Base-by-base conservation (phyloP, 2,329 filamentous ascomycete species). In the Trichoderma polysporum region DNA sequence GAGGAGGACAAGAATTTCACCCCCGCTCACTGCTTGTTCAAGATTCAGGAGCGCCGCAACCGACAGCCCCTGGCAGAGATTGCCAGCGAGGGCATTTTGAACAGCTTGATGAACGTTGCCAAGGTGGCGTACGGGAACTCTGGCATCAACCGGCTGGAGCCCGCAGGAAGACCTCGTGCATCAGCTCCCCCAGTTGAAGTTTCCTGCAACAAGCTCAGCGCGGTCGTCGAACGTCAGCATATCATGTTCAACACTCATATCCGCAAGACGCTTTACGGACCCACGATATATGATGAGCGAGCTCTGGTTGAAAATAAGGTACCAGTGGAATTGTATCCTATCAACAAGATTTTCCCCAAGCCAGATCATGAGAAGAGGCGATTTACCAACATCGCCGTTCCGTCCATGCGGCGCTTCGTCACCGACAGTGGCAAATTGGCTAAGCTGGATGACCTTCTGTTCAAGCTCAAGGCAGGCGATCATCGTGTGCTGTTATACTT, bases 401-500 rank as follows among this genome's bases (percentile, higher is more conserved):
- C 95, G 0, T 97, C 94, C 12, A 99, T 99, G 95, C 91, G 89
- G 58, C 93, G 94, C 72, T 99, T 99, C 75, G 95, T 99, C 68
- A 98, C 94, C 1, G 95, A 98, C 79, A 97, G 93, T 62, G 95
- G 95, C 75, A 99, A 99, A 82, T 87, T 99, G 68, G 94, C 93
- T 54, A 93, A 93, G 76, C 84, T 99, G 59, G 95, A 99, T 76
- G 85, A 92, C 71, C 84, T 99, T 19, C 85, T 99, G 15, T 91
- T 91, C 76, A 87, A 93, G 77, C 89, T 99, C 74, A 99, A 98
- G 85, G 91, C 93, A 69, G 92, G 91, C 70, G 91, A 91, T 39
- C 95, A 99, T 73, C 93, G 95, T 75, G 95, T 99, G 25, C 84
- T 99, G 63, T 84, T 99, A 22, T 99, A 99, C 85, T 99, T 99